These are phyloP conservation scores for Penicillium canariense DNA, from an alignment of 495 filamentous ascomycete genomes.

Conservation along the genomic window DNA sequence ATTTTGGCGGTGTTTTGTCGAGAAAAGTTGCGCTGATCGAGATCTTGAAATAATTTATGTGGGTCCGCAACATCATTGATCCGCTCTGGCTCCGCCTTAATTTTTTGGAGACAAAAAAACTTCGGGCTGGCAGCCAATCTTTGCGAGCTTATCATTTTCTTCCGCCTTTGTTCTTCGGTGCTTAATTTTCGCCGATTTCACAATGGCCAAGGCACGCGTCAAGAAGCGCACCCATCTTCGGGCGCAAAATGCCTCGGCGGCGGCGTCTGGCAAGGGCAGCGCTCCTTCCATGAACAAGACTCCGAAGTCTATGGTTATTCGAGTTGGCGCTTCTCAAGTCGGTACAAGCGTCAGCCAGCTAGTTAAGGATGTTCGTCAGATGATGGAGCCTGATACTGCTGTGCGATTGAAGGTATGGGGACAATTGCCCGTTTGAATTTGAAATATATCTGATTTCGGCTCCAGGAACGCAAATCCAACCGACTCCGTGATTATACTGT, in stretches of 20 bases:
- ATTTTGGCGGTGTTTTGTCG: constrained; percentile 23
- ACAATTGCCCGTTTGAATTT: neutral
- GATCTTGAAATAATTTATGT: constrained; percentile 33
- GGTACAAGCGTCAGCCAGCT: constrained; percentile 89
- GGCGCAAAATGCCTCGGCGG: constrained; percentile 58
- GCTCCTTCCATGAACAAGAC: constrained; percentile 52
- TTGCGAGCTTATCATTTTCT: constrained; percentile 13
- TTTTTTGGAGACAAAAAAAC: constrained; percentile 41
- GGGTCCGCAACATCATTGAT: constrained; percentile 40
- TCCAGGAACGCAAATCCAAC: constrained; percentile 83
- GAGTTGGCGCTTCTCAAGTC: constrained; percentile 90
- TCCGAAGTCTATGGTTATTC: constrained; percentile 97
- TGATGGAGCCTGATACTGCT: constrained; percentile 96
- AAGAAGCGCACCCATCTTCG: constrained; percentile 89
- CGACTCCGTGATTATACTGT: constrained; percentile 87
- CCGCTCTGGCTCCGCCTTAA: constrained; percentile 35
- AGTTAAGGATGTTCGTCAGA: constrained; percentile 82
- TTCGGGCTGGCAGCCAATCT: constrained; percentile 13
- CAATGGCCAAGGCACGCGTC: constrained; percentile 76
- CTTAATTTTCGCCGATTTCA: constrained; percentile 14
- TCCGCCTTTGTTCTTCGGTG: constrained; percentile 7
- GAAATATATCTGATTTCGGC: constrained; percentile 5
- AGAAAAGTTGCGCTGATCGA: constrained; percentile 9
- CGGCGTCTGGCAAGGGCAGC: constrained; percentile 43
- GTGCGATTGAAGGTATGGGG: constrained; percentile 63